Percentiles rank a stretch among this genome's conserved stretches.
phyloP scores from a whole-genome alignment of 2,329 filamentous ascomycete genomes.

The Penicillium rolfsii region DNA sequence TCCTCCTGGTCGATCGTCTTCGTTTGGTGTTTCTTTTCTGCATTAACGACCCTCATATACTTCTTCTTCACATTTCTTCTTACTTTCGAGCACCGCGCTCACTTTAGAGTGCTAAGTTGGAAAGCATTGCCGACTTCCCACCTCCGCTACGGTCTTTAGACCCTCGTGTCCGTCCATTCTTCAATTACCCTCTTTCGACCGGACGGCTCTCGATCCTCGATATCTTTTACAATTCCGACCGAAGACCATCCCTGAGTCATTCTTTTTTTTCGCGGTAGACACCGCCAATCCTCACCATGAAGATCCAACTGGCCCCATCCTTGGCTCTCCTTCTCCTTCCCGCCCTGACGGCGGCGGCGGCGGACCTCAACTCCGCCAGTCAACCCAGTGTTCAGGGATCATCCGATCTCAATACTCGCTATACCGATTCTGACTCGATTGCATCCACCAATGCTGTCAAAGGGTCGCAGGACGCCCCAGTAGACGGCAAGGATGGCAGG shows the following conservation, averaged over 20 bases:
- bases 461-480: slow-evolving; percentile 78
- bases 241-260: neutral
- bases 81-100: neutral
- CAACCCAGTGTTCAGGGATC: slow-evolving; percentile 21
- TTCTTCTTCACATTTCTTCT: neutral
- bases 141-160: slow-evolving; percentile 2
- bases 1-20: neutral
- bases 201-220: neutral
- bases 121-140: neutral
- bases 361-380: slow-evolving; percentile 24
- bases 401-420: slow-evolving; percentile 17
- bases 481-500: slow-evolving; percentile 91
- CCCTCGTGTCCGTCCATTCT: slow-evolving; percentile 3
- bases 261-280: slow-evolving; percentile 15
- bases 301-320: slow-evolving; percentile 36
- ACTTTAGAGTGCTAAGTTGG: neutral
- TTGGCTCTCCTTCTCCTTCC: slow-evolving; percentile 43
- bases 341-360: slow-evolving; percentile 35
- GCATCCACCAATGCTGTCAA: slow-evolving; percentile 37
- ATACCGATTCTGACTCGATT: slow-evolving; percentile 24
- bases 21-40: slow-evolving; percentile 2
- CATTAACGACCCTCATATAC: slow-evolving; percentile 6
- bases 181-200: neutral
- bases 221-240: neutral
- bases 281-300: slow-evolving; percentile 34